Percentiles rank a stretch among this genome's conserved stretches.
Conservation (phyloP, 352 stramenopile species). For the Globisporangium nagaii region DNA sequence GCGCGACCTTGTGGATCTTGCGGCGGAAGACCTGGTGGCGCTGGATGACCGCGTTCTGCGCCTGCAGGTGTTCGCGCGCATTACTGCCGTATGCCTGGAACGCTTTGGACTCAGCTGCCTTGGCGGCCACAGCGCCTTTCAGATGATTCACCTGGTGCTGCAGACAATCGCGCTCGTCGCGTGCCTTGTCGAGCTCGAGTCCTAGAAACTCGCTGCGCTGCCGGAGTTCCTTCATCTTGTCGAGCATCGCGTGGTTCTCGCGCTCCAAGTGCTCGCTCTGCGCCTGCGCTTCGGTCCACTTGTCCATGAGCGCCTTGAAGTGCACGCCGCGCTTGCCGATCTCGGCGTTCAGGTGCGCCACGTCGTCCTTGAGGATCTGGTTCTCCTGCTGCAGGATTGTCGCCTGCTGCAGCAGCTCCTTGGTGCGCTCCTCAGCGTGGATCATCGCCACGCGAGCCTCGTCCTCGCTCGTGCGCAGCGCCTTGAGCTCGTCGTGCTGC, state of each 20-base stretch:
- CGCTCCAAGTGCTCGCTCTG: conserved; percentile 52
- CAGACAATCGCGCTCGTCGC: conserved; percentile 56
- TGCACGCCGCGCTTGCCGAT: conserved; percentile 52
- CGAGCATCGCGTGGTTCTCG: conserved; percentile 41
- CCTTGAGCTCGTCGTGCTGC: conserved; percentile 66
- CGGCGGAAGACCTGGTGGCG: conserved; percentile 48
- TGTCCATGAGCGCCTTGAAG: conserved; percentile 65
- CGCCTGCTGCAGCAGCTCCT: conserved; percentile 43
- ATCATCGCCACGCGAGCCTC: conserved; percentile 33
- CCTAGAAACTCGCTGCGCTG: conserved; percentile 29
- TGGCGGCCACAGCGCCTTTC: conserved; percentile 66
- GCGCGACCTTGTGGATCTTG: conserved; percentile 37
- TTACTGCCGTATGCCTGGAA: conserved; percentile 68
- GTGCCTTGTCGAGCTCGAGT: conserved; percentile 31
- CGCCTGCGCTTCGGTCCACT: conserved; percentile 63
- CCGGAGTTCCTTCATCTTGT: conserved; percentile 48
- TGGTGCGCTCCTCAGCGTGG: conserved; percentile 34
- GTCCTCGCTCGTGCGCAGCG: conserved; percentile 30
- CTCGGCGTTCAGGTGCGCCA: conserved; percentile 38
- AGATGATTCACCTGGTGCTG: conserved; percentile 68
- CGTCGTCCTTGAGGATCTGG: conserved; percentile 46
- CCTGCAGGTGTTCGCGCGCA: conserved; percentile 53
- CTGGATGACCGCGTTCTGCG: conserved; percentile 46
- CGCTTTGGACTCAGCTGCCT: conserved; percentile 59
- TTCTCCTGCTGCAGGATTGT: conserved; percentile 49